phyloP scores from a whole-genome alignment of 2,329 filamentous ascomycete genomes.

The Byssoonygena ceratinophila region DNA sequence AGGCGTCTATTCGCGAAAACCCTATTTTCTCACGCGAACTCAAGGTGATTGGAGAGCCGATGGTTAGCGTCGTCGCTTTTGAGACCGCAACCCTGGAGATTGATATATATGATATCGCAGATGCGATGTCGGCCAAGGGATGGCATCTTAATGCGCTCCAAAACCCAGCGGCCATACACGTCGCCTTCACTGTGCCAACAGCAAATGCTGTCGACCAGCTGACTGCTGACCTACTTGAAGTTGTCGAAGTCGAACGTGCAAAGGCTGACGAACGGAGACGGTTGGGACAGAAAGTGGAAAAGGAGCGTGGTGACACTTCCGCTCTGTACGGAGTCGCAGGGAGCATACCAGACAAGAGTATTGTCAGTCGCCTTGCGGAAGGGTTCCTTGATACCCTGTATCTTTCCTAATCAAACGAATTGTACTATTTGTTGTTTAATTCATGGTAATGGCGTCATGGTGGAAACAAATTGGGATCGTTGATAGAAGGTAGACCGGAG shows the following conservation, averaged over 20 bases:
- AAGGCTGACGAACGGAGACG: slow-evolving; percentile 60
- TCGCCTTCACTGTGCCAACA: slow-evolving; percentile 84
- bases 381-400: slow-evolving; percentile 91
- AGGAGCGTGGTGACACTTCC: slow-evolving; percentile 58
- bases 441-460: not conserved
- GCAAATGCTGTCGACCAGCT: slow-evolving; percentile 70
- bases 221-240: slow-evolving; percentile 54
- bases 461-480: not conserved
- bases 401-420: slow-evolving; percentile 17
- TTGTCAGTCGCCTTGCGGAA: slow-evolving; percentile 79
- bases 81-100: slow-evolving; percentile 57
- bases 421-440: slow-evolving; percentile 7
- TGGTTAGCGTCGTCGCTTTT: slow-evolving; percentile 87
- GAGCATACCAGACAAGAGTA: slow-evolving; percentile 86
- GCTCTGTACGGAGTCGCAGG: slow-evolving; percentile 93
- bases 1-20: slow-evolving; percentile 58
- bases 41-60: slow-evolving; percentile 68
- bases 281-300: slow-evolving; percentile 47
- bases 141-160: slow-evolving; percentile 97
- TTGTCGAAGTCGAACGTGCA: slow-evolving; percentile 59
- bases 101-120: slow-evolving; percentile 88
- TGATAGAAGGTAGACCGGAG: not conserved
- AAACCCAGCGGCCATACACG: slow-evolving; percentile 80
- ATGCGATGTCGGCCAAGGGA: slow-evolving; percentile 69
- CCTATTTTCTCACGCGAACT: slow-evolving; percentile 62